A percentile compares a stretch with the other conserved stretches of the same genome.
Conservation (phyloP, 2,329 filamentous ascomycete genomes). For the Sporothrix mexicana region DNA sequence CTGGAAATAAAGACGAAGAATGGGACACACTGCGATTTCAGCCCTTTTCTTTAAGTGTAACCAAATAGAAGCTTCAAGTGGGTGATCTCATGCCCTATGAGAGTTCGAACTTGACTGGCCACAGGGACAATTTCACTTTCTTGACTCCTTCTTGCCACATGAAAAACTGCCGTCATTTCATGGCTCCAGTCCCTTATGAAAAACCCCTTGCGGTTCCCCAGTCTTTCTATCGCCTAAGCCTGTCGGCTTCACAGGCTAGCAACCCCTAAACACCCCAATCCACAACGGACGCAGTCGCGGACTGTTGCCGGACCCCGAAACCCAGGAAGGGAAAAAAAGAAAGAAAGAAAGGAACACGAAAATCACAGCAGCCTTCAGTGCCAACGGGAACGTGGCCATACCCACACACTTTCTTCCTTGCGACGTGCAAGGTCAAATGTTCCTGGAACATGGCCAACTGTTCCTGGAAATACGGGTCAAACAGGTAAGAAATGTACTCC, state of each 20-base stretch:
- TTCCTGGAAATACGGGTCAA: background rate
- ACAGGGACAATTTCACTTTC: background rate
- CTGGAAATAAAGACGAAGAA: background rate
- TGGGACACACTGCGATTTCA: background rate
- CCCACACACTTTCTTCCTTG: background rate
- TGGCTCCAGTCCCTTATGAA: background rate
- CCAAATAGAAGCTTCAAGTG: background rate
- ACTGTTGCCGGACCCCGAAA: slow-evolving; percentile 24
- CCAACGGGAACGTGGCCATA: background rate
- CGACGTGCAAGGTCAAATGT: background rate
- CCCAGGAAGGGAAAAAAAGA: too few relatives aligned
- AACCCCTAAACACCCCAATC: too few relatives aligned
- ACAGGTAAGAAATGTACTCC: background rate
- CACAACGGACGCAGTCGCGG: background rate
- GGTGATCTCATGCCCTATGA: background rate
- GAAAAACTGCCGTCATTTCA: background rate
- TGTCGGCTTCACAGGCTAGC: background rate
- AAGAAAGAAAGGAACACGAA: background rate
- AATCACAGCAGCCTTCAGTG: background rate
- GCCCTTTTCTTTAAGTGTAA: too few relatives aligned
- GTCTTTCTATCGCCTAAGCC: background rate
- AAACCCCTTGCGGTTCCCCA: background rate
- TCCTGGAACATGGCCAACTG: background rate
- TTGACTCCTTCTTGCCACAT: slow-evolving; percentile 18
- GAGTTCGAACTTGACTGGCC: too few relatives aligned